These are phyloP conservation scores for Adiantum capillusveneris DNA, from an alignment of 75 land plant genomes.

Conservation along the genomic window DNA sequence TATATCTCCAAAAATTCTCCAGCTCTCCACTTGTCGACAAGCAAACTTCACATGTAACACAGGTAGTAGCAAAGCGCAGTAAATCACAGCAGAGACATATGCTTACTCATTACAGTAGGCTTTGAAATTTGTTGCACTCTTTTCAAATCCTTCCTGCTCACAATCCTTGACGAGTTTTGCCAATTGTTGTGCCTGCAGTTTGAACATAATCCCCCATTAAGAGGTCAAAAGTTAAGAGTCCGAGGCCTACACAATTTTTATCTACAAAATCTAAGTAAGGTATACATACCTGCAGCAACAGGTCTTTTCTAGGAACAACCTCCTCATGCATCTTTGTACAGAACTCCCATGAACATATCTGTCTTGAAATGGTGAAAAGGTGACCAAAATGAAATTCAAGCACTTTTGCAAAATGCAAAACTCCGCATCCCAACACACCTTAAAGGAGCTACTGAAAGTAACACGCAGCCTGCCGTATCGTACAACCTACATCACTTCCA, in stretches of 20 bases:
- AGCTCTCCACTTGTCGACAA: no score
- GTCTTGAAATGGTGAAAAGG: background rate
- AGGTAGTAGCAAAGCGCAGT: no score
- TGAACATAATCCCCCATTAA: no score
- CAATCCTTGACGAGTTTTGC: constrained; percentile 29
- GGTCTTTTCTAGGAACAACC: constrained; percentile 37
- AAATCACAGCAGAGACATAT: no score
- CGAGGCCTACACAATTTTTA: no score
- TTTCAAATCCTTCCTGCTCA: constrained; percentile 35
- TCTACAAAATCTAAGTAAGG: no score
- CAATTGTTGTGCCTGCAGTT: constrained; percentile 28
- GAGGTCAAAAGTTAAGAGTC: no score
- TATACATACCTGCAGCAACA: constrained; percentile 28
- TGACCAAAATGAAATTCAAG: no score
- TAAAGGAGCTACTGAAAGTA: constrained; percentile 27
- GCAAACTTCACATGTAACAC: no score
- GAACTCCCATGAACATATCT: constrained; percentile 41
- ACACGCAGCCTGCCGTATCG: constrained; percentile 38
- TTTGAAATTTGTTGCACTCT: constrained; percentile 27
- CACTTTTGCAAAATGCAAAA: constrained; percentile 3
- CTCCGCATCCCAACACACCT: constrained; percentile 15
- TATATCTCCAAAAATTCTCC: no score
- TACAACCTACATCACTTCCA: constrained; percentile 24
- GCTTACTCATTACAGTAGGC: constrained; percentile 37
- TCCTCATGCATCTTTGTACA: constrained; percentile 38